These are phyloP conservation scores for Colletotrichum lentis DNA, from an alignment of 2,329 filamentous ascomycete species.

Conservation along the genomic window DNA sequence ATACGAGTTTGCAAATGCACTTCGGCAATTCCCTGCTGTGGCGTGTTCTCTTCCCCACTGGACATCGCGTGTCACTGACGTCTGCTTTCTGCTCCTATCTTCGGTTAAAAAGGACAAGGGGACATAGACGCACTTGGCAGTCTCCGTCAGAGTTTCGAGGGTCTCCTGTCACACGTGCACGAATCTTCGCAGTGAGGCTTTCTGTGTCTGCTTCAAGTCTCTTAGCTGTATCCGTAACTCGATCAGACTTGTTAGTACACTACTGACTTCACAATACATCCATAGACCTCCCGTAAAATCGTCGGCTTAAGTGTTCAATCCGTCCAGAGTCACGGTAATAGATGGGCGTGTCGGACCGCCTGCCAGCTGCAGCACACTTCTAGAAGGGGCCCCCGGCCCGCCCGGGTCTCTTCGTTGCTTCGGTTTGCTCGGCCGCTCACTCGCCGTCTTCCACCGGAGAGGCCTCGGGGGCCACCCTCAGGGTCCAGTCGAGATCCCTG, in stretches of 20 bases:
- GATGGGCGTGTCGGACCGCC: too few species aligned
- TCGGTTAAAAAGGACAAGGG: slow-evolving; percentile 8
- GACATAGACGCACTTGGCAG: neutral
- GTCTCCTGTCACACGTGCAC: neutral
- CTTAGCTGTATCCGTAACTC: too few species aligned
- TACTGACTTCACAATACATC: slow-evolving; percentile 5
- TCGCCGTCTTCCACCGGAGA: slow-evolving; percentile 23
- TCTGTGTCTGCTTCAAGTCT: neutral
- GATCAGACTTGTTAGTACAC: neutral
- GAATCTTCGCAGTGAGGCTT: neutral
- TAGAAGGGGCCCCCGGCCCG: slow-evolving; percentile 3
- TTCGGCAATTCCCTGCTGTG: slow-evolving; percentile 34
- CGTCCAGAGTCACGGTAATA: too few species aligned
- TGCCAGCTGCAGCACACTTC: slow-evolving; percentile 1
- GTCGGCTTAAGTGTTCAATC: neutral
- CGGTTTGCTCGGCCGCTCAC: slow-evolving; percentile 32
- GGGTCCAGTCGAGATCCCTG: slow-evolving; percentile 24
- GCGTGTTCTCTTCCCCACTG: slow-evolving; percentile 28
- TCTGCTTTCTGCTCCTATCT: neutral
- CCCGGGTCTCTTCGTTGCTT: slow-evolving; percentile 12
- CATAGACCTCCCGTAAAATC: neutral
- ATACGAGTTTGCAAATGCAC: slow-evolving; percentile 36
- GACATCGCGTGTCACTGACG: slow-evolving; percentile 34
- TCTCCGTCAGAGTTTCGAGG: slow-evolving; percentile 22
- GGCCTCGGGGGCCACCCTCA: slow-evolving; percentile 24